phyloP scores from a whole-genome alignment of 257 asterid genomes.

The Penstemon barbatus region DNA sequence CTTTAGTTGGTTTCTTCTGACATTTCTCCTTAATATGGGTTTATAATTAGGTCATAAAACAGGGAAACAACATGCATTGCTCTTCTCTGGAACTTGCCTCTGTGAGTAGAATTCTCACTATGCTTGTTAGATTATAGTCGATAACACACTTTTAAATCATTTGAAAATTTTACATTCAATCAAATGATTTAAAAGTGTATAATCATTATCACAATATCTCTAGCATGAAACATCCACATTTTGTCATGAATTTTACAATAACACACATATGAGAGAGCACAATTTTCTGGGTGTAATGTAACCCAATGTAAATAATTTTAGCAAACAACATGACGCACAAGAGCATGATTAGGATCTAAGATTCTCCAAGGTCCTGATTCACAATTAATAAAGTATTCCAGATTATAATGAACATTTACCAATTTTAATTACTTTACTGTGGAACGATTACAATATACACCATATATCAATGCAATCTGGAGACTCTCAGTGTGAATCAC shows the following conservation, averaged over 20 bases:
- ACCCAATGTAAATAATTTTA: background rate
- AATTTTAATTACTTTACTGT: slow-evolving; percentile 15
- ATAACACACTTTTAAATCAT: slow-evolving; percentile 16
- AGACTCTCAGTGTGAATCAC: too few species aligned
- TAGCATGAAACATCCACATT: too few species aligned
- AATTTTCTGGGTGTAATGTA: background rate
- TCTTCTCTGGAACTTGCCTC: slow-evolving; percentile 88
- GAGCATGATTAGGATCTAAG: background rate
- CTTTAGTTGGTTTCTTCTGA: slow-evolving; percentile 22
- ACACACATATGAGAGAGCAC: too few species aligned
- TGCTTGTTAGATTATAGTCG: slow-evolving; percentile 14
- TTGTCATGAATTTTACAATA: background rate
- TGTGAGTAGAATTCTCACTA: slow-evolving; percentile 52
- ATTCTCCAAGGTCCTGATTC: slow-evolving; percentile 14
- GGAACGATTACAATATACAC: background rate
- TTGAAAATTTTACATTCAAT: too few species aligned
- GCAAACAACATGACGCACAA: background rate
- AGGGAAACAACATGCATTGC: slow-evolving; percentile 94
- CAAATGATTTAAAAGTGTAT: too few species aligned
- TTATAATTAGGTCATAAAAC: slow-evolving; percentile 72
- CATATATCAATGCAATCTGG: too few species aligned
- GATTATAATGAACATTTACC: background rate
- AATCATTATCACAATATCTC: too few species aligned
- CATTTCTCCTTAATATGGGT: slow-evolving; percentile 24
- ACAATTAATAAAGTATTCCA: background rate